A percentile compares a stretch with the other conserved stretches of the same genome.
phyloP scores from a whole-genome alignment of 139 green algal genomes.

The Chlorella sorokiniana region DNA sequence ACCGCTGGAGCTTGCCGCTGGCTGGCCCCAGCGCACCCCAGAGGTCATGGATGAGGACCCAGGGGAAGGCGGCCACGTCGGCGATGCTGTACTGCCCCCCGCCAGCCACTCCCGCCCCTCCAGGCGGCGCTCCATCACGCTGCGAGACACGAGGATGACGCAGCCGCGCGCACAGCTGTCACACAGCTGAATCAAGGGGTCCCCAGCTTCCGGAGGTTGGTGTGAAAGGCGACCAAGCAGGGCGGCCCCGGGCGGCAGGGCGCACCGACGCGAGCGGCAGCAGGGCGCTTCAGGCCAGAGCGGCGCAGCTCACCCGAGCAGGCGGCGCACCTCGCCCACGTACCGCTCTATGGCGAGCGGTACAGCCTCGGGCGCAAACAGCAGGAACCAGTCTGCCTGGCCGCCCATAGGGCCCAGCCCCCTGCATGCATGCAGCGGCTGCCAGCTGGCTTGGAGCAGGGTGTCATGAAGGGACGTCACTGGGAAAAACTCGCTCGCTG shows the following conservation, averaged over 20 bases:
- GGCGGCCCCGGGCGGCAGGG: too few species aligned
- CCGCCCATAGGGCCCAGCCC: constrained; percentile 52
- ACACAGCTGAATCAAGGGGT: too few species aligned
- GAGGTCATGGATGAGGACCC: constrained; percentile 35
- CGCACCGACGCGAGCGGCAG: too few species aligned
- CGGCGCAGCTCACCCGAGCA: constrained; percentile 39
- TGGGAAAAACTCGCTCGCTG: too few species aligned
- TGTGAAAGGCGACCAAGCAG: too few species aligned
- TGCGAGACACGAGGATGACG: background rate
- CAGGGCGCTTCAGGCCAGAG: too few species aligned
- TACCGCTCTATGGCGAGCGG: constrained; percentile 50
- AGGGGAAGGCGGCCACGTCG: constrained; percentile 51
- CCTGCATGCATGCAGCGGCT: constrained; percentile 9
- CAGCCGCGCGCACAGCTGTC: background rate
- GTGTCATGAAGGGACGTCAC: background rate
- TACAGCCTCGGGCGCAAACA: constrained; percentile 42
- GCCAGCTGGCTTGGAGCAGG: background rate
- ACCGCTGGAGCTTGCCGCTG: background rate
- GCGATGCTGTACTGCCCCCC: constrained; percentile 52
- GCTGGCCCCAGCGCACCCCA: background rate
- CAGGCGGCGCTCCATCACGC: constrained; percentile 25
- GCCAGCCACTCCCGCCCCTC: constrained; percentile 50
- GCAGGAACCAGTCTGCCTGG: constrained; percentile 42
- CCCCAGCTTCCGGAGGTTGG: too few species aligned
- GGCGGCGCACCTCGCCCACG: constrained; percentile 48